Conservation (phyloP, 306 rosid genomes). For the Hippophae gyantsensis region DNA sequence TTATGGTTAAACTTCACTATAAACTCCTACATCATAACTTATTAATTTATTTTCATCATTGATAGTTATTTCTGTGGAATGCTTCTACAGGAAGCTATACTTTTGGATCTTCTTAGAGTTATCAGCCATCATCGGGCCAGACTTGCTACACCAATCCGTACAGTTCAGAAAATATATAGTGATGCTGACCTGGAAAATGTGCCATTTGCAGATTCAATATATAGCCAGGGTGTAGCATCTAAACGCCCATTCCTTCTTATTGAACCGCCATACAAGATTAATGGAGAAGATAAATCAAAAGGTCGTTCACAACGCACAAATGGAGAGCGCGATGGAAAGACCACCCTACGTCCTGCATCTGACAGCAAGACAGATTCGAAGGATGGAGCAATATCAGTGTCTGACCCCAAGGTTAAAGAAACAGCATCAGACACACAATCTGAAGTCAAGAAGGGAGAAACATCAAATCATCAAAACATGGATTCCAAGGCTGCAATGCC, state of each 20-base stretch:
- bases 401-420: slow-evolving; percentile 32
- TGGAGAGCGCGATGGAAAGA: slow-evolving; percentile 58
- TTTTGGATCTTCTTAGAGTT: slow-evolving; percentile 94
- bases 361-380: slow-evolving; percentile 36
- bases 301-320: slow-evolving; percentile 33
- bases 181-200: slow-evolving; percentile 63
- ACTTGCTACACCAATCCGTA: slow-evolving; percentile 96
- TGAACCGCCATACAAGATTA: slow-evolving; percentile 57
- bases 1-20: not conserved
- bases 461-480: slow-evolving; percentile 26
- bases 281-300: slow-evolving; percentile 55
- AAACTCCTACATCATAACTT: not conserved
- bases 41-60: not conserved
- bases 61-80: slow-evolving; percentile 17
- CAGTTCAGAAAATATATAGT: slow-evolving; percentile 60
- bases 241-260: slow-evolving; percentile 63
- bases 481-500: slow-evolving; percentile 24
- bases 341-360: slow-evolving; percentile 26
- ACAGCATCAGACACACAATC: slow-evolving; percentile 31
- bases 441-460: slow-evolving; percentile 30
- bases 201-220: slow-evolving; percentile 60
- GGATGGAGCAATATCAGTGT: slow-evolving; percentile 24
- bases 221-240: slow-evolving; percentile 32
- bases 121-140: slow-evolving; percentile 90
- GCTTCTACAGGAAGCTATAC: slow-evolving; percentile 60